phyloP scores from a whole-genome alignment of 2,329 filamentous ascomycete genomes.

The Paramyrothecium roridum region DNA sequence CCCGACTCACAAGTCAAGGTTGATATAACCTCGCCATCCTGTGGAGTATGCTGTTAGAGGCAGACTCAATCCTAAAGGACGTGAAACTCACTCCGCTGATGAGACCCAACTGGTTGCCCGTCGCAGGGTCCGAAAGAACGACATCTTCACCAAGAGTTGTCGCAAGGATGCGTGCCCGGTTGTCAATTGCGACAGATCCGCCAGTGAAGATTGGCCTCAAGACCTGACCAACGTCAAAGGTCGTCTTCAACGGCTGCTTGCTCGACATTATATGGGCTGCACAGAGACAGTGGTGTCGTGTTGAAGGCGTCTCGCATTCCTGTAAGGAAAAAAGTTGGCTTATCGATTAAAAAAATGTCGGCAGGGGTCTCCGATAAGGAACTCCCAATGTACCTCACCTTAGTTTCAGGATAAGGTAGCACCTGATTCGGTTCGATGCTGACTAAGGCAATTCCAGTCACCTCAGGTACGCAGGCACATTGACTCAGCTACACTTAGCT shows the following conservation, averaged over 20 bases:
- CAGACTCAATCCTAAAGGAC: not conserved
- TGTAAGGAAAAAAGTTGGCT: not conserved
- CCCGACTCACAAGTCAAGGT: constrained; percentile 58
- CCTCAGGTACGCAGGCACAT: too few species aligned
- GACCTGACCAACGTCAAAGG: constrained; percentile 78
- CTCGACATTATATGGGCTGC: constrained; percentile 44
- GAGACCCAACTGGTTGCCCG: constrained; percentile 75
- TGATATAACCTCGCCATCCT: constrained; percentile 80
- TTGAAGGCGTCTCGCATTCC: not conserved
- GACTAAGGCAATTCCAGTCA: too few species aligned
- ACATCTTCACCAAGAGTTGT: constrained; percentile 91
- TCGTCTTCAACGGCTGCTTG: constrained; percentile 72
- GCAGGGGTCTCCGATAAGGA: too few species aligned
- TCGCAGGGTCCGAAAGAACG: constrained; percentile 79
- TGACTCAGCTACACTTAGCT: too few species aligned
- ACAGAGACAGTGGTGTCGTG: not conserved
- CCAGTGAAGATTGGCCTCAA: constrained; percentile 94
- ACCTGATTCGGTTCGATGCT: not conserved
- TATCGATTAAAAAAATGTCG: not conserved
- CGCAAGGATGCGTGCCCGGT: constrained; percentile 76
- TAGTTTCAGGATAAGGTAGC: not conserved
- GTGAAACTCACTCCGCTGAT: constrained; percentile 71
- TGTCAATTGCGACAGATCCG: constrained; percentile 79
- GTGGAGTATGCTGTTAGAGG: constrained; percentile 13
- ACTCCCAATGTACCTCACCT: not conserved